Conservation (phyloP, 2,329 filamentous ascomycete genomes). For the Alternaria angustiovoidea region DNA sequence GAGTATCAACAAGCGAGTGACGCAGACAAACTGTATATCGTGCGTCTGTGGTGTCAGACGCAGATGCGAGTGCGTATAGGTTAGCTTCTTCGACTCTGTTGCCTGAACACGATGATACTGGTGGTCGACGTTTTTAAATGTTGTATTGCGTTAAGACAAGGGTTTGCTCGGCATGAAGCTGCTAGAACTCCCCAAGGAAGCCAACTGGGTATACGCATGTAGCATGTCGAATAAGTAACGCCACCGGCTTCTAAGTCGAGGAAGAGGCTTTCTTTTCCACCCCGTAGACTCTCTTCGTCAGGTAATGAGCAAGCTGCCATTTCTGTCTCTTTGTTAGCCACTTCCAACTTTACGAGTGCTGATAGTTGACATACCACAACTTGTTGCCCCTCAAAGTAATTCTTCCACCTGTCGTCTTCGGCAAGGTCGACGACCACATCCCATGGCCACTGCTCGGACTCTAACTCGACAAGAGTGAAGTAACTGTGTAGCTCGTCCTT, state of each 20-base stretch:
- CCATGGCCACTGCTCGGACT: constrained; percentile 29
- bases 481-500: constrained; percentile 17
- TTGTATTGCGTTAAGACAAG: neutral
- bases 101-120: neutral
- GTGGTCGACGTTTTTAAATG: neutral
- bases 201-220: neutral
- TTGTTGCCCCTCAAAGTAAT: constrained; percentile 22
- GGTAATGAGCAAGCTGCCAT: constrained; percentile 25
- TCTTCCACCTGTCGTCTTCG: constrained; percentile 17
- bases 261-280: neutral
- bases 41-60: constrained; percentile 33
- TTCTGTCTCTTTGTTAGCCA: constrained; percentile 19
- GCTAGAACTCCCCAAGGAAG: neutral
- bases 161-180: neutral
- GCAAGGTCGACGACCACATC: constrained; percentile 26
- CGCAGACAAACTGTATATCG: constrained; percentile 27
- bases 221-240: neutral
- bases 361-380: constrained; percentile 18
- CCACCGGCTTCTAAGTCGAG: neutral
- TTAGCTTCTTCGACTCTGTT: neutral
- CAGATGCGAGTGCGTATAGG: constrained; percentile 27
- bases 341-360: neutral
- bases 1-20: constrained; percentile 29
- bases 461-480: constrained; percentile 24
- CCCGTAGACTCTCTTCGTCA: constrained; percentile 9